phyloP scores from a whole-genome alignment of 1,284 basidiomycete species.

The Puccinia hordei region DNA sequence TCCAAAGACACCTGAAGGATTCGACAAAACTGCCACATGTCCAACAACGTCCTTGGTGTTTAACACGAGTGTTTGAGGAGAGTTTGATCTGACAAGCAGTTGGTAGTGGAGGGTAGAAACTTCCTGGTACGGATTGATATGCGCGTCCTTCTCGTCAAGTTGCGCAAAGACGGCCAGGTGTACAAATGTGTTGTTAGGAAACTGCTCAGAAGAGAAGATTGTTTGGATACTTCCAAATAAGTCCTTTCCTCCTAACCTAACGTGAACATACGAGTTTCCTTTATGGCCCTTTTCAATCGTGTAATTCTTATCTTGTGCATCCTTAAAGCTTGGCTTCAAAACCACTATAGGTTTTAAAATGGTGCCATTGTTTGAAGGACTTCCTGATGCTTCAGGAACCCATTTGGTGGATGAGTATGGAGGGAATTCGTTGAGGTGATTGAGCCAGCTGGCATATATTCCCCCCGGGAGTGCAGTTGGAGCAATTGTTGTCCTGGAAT shows the following conservation, averaged over 20 bases:
- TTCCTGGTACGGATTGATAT: not conserved
- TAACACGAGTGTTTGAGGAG: not conserved
- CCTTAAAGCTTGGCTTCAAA: not conserved
- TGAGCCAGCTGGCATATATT: not conserved
- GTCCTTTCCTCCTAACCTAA: slow-evolving; percentile 5
- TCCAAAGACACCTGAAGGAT: not conserved
- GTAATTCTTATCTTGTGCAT: slow-evolving; percentile 17
- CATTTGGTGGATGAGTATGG: not conserved
- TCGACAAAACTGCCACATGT: slow-evolving; percentile 9
- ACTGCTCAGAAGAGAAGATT: slow-evolving; percentile 1
- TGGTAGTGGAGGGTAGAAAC: slow-evolving; percentile 2
- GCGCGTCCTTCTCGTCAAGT: not conserved
- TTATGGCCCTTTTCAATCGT: not conserved
- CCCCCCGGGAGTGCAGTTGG: not conserved
- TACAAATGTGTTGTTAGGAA: slow-evolving; percentile 5
- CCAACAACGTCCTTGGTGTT: not conserved
- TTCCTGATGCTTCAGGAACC: not conserved
- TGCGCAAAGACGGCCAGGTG: not conserved
- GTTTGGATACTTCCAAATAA: slow-evolving; percentile 17
- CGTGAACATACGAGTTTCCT: slow-evolving; percentile 14
- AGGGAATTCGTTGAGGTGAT: not conserved
- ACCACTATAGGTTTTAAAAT: slow-evolving; percentile 4
- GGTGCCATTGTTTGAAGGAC: not conserved
- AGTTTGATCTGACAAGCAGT: not conserved
- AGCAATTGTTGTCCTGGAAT: not conserved